A percentile compares a stretch with the other conserved stretches of the same genome.
Evolutionary conservation across 2,329 filamentous ascomycete species (phyloP).

Genomic region (Podosphaera leucotricha): DNA sequence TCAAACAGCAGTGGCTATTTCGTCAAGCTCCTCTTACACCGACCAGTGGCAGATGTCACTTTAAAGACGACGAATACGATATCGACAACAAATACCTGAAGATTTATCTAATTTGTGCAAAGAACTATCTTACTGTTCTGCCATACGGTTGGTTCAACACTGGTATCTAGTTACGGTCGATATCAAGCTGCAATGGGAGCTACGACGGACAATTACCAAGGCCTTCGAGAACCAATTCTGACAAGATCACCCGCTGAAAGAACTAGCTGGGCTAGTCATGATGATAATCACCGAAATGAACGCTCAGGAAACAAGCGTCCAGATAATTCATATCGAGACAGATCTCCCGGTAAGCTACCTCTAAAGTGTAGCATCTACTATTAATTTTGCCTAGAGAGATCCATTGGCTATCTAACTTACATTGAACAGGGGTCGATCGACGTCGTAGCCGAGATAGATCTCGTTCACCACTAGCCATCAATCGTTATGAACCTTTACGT

Average conservation of each 20-base stretch:
- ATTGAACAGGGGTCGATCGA: constrained; percentile 28
- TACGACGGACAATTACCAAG: constrained; percentile 13
- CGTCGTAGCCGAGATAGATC: constrained; percentile 35
- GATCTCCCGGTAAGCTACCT: constrained; percentile 42
- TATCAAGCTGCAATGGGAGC: not conserved
- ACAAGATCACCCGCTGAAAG: constrained; percentile 16
- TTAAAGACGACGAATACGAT: constrained; percentile 12
- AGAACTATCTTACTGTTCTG: not conserved
- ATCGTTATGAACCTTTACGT: constrained; percentile 50
- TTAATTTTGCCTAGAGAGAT: too few relatives aligned
- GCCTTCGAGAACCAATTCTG: constrained; percentile 14
- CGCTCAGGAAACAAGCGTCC: constrained; percentile 20
- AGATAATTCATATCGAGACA: constrained; percentile 39
- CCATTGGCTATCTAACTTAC: constrained; percentile 4
- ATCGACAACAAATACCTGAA: not conserved
- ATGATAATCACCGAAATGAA: constrained; percentile 13
- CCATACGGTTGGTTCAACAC: not conserved
- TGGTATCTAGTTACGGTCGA: too few relatives aligned
- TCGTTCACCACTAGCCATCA: constrained; percentile 44
- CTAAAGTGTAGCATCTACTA: not conserved
- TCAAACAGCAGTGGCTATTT: constrained; percentile 16
- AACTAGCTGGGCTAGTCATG: constrained; percentile 15
- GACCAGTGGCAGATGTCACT: constrained; percentile 14
- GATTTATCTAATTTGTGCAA: not conserved
- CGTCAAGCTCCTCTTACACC: constrained; percentile 5